phyloP scores from a whole-genome alignment of 1,139 yeast species.

The Suhomyces yuchorum region DNA sequence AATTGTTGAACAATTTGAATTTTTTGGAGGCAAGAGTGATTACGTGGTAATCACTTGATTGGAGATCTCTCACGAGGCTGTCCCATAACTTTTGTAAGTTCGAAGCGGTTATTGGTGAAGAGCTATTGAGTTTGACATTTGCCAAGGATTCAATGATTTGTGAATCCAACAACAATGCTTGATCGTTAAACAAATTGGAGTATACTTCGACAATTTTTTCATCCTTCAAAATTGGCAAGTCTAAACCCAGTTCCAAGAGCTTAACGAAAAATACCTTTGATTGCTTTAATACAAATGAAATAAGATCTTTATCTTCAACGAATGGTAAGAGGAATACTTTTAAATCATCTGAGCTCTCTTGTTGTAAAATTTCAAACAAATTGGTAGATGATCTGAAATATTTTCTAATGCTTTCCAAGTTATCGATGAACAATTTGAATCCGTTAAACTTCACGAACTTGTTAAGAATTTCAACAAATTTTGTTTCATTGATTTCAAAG shows the following conservation, averaged over 20 bases:
- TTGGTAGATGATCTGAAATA: constrained; percentile 19
- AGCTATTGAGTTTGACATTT: neutral
- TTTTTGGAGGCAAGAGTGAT: constrained; percentile 33
- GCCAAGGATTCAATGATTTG: constrained; percentile 12
- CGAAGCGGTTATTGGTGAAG: neutral
- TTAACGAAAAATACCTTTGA: constrained; percentile 10
- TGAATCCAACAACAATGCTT: constrained; percentile 4
- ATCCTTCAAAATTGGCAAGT: constrained; percentile 4
- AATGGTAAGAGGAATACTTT: constrained; percentile 10
- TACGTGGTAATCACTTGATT: constrained; percentile 29
- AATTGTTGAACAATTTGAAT: constrained; percentile 35
- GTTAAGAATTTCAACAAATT: constrained; percentile 35
- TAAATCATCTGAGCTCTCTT: constrained; percentile 6
- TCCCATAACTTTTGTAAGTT: constrained; percentile 18
- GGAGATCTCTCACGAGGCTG: constrained; percentile 25
- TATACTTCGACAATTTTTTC: neutral
- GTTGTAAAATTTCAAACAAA: neutral
- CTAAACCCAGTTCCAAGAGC: constrained; percentile 14
- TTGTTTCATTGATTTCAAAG: constrained; percentile 22
- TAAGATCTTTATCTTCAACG: constrained; percentile 16
- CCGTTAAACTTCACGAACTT: constrained; percentile 50
- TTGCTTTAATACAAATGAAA: constrained; percentile 11
- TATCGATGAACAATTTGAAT: constrained; percentile 32
- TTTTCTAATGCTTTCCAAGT: constrained; percentile 26
- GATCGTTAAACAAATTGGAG: neutral